Evolutionary conservation across 192 early-diverging fungal species (phyloP), one percentile per base, ranked within the genome.

Genomic region (Mortierella antarctica): DNA sequence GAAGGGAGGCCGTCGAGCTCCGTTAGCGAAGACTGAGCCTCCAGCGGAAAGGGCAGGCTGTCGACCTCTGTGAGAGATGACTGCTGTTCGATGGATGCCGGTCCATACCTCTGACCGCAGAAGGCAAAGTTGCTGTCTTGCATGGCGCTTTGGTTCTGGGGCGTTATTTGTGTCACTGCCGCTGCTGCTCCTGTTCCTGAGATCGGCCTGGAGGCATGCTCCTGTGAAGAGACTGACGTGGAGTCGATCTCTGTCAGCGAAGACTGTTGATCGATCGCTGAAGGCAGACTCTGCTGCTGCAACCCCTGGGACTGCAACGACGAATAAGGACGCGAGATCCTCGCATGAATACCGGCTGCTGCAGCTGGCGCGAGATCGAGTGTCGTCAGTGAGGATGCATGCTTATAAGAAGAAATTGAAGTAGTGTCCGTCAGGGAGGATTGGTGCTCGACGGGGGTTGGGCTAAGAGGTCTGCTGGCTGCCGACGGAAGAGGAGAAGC

Each of bases 401-500:
- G 55, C 10, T 44, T 15, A 15, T 41, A 65, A n/a, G 50, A 0
- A 17, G 55, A 42, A 2, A 56, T 23, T 6, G 48, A 47, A n/a
- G 53, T 72, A 13, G 9, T 58, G 54, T 80, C 77, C 8, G 77
- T 80, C 39, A 80, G 54, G 4, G 70, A 51, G 18, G 77, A 80
- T 18, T 80, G 77, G 63, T 52, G 47, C 44, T 80, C 77, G 14
- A 80, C 77, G 48, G 77, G 77, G 1, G 70, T 80, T 40, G 77
- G 76, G 6, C 50, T 10, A 8, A 55, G 39, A 40, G 62, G 59
- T n/a, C 48, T 40, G 6, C 55, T 57, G 17, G n/a, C 39, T 8
- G 40, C 57, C 7, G 40, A 49, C 31, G 57, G 42, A 31, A 31
- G 31, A 62, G 41, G 61, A 47, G 47, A 44, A 15, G 10, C 18